Base-by-base conservation (phyloP, 345 rosid species). In the Leavenworthia alabamica region DNA sequence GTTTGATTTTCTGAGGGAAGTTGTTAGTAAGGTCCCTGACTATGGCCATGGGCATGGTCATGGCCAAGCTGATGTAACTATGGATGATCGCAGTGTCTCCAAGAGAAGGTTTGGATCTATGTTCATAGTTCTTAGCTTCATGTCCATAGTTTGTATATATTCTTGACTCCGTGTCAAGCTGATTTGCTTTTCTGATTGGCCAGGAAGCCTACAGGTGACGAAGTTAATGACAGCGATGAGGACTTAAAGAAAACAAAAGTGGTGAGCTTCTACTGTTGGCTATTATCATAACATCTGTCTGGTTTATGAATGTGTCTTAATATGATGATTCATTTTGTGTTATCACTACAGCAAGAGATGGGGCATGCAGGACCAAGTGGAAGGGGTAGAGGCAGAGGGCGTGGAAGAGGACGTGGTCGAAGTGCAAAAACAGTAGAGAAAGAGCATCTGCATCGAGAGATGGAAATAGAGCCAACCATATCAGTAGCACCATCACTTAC, bases 371-470 rank as follows among this genome's bases (percentile, higher is more conserved):
- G 96, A 51, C 53, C 83, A 29, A 84, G 91, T 37, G 90, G 90
- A 72, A 78, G 90, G 64, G 96, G 96, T 33, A 82, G 96, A 71
- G 98, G 98, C 46, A 81, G 96, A 28, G 96, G 98, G 36, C 83
- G 98, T 46, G 98, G 98, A 64, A 80, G 97, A 53, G 98, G 98
- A 44, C 95, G 95, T 8, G 96, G 97, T 26, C 75, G 97, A 50
- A 80, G 84, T 73, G 76, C 82, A 56, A 75, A 83, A 64, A 73
- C 75, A 65, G 50, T 39, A 1, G 98, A 92, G 54, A 81, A 70
- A 74, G 95, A 92, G 66, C 57, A 81, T 51, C 37, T 73, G 33
- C 86, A 80, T 71, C 86, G 75, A 1, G 93, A 85, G 16, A 68
- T 72, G 64, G 96, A 89, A 58, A 58, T 73, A 16, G 96, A 86